phyloP scores from a whole-genome alignment of 306 rosid genomes.

The Lagenaria siceraria region DNA sequence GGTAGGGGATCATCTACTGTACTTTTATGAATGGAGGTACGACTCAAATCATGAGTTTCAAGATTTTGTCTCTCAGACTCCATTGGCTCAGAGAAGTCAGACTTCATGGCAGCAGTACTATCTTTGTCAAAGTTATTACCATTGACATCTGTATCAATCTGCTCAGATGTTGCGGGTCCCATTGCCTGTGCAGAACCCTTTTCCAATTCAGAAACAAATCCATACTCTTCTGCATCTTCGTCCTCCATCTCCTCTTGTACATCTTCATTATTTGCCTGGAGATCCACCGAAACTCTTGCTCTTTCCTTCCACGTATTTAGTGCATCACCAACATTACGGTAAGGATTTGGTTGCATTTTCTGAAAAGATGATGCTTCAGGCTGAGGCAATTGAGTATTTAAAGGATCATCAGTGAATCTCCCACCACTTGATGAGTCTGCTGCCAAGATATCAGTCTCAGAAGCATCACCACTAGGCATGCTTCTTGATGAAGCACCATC shows the following conservation, averaged over 20 bases:
- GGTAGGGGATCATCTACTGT: slow-evolving; percentile 29
- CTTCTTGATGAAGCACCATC: slow-evolving; percentile 44
- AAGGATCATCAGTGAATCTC: slow-evolving; percentile 30
- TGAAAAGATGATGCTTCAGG: slow-evolving; percentile 28
- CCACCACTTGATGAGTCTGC: slow-evolving; percentile 55
- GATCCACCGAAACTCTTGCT: slow-evolving; percentile 49
- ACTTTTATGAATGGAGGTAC: slow-evolving; percentile 22
- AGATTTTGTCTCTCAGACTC: slow-evolving; percentile 39
- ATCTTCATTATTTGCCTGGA: slow-evolving; percentile 30
- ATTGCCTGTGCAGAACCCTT: slow-evolving; percentile 77
- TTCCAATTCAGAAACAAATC: slow-evolving; percentile 62
- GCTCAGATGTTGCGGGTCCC: slow-evolving; percentile 86
- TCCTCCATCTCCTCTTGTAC: slow-evolving; percentile 39
- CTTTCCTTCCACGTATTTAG: slow-evolving; percentile 67
- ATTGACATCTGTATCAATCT: slow-evolving; percentile 41
- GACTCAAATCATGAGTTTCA: slow-evolving; percentile 25
- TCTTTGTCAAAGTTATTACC: slow-evolving; percentile 26
- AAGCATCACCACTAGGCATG: slow-evolving; percentile 37
- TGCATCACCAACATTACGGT: slow-evolving; percentile 61
- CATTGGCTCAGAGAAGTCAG: slow-evolving; percentile 24
- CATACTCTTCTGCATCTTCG: slow-evolving; percentile 73
- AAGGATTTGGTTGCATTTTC: slow-evolving; percentile 62
- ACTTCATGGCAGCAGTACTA: slow-evolving; percentile 17
- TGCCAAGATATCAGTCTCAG: slow-evolving; percentile 41
- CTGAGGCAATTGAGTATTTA: slow-evolving; percentile 24